Evolutionary conservation across 2,329 filamentous ascomycete species (phyloP).

Genomic region (Aspergillus melleus): DNA sequence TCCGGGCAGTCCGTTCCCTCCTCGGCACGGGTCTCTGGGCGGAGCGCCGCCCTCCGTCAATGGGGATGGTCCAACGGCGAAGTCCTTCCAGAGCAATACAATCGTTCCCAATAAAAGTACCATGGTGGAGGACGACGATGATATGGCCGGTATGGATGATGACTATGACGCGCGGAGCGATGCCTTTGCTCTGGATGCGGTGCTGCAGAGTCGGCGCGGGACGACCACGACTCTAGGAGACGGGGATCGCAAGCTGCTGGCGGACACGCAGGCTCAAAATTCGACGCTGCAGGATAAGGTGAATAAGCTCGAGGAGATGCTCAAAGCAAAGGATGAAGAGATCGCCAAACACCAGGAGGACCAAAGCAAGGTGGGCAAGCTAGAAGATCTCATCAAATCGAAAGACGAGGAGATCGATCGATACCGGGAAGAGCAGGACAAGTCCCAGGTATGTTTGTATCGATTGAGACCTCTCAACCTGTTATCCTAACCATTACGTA

Average conservation of each 20-base stretch:
- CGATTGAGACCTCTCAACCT: too few relatives aligned
- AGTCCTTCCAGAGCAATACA: conserved; percentile 91
- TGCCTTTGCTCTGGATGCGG: conserved; percentile 61
- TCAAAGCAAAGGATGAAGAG: conserved; percentile 72
- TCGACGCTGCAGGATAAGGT: conserved; percentile 73
- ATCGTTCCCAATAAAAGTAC: conserved; percentile 98
- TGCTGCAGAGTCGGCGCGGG: conserved; percentile 45
- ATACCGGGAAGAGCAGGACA: conserved; percentile 59
- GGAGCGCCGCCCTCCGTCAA: conserved; percentile 52
- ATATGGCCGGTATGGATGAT: conserved; percentile 57
- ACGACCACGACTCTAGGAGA: conserved; percentile 53
- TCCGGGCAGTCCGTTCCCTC: conserved; percentile 39
- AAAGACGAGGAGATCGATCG: conserved; percentile 70
- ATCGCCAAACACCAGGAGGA: conserved; percentile 62
- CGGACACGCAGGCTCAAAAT: conserved; percentile 79
- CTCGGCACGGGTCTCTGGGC: conserved; percentile 43
- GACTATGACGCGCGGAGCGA: conserved; percentile 61
- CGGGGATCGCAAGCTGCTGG: conserved; percentile 69
- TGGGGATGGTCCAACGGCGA: conserved; percentile 73
- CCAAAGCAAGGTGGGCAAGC: conserved; percentile 56
- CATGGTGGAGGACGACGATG: conserved; percentile 94
- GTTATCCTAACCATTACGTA: conserved; percentile 21
- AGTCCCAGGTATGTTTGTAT: conserved; percentile 42
- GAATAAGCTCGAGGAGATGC: conserved; percentile 65
- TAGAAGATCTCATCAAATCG: conserved; percentile 68